Conservation (phyloP, 176 grass and related monocot species). For the Aegilops speltoides region DNA sequence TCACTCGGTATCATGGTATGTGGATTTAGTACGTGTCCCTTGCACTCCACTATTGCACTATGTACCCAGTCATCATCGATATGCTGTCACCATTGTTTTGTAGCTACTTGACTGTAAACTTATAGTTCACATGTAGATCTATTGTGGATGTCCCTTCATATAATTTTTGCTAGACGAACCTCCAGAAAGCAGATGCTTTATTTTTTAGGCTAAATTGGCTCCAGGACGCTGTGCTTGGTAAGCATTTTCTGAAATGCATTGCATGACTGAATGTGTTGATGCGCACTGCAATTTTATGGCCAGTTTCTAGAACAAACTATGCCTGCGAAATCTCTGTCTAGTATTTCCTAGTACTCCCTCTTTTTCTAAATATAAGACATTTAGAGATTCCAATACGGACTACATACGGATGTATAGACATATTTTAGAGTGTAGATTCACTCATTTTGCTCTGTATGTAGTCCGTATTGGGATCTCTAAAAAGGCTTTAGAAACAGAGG, state of each 20-base stretch:
- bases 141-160: not conserved
- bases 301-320: not conserved
- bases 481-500: no score
- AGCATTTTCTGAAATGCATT: not conserved
- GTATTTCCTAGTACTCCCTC: not conserved
- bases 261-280: not conserved
- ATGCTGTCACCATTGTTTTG: not conserved
- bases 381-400: no score
- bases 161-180: not conserved
- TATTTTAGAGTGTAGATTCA: no score
- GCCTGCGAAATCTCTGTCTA: not conserved
- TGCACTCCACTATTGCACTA: not conserved
- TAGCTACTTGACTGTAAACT: not conserved
- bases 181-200: not conserved
- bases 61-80: not conserved
- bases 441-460: no score
- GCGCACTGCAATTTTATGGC: not conserved
- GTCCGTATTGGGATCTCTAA: no score
- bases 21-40: not conserved
- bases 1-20: not conserved
- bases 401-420: no score
- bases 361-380: no score
- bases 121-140: slow-evolving; percentile 1
- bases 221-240: not conserved
- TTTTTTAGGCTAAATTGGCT: not conserved